Conservation (phyloP, 352 stramenopile species). For the Globisporangium spinosum region DNA sequence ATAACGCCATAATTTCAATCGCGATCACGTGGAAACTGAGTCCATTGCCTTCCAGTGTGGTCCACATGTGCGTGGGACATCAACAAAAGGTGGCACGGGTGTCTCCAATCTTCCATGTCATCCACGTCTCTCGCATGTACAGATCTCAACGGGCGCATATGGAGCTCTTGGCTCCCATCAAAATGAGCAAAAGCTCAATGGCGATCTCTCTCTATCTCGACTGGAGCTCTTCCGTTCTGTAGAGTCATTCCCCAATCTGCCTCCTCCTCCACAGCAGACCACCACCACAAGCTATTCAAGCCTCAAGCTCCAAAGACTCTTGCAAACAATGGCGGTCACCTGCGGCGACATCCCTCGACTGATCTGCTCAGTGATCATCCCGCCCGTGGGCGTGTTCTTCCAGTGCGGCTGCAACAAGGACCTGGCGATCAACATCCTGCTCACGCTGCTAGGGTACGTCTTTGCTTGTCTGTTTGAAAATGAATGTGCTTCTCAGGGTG, state of each 20-base stretch:
- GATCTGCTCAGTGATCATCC: conserved; percentile 66
- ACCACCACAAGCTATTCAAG: not conserved
- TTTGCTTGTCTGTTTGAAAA: not conserved
- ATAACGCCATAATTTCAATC: not conserved
- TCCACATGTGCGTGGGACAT: not conserved
- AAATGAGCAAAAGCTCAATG: not conserved
- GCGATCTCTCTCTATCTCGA: not conserved
- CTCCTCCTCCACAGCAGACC: not conserved
- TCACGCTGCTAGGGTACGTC: conserved; percentile 54
- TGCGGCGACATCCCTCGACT: conserved; percentile 65
- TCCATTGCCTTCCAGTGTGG: no score
- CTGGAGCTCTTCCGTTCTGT: not conserved
- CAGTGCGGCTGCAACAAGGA: conserved; percentile 35
- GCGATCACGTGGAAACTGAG: not conserved
- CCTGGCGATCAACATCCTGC: conserved; percentile 64
- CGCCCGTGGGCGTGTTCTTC: conserved; percentile 38
- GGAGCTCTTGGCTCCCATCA: not conserved
- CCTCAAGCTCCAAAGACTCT: not conserved
- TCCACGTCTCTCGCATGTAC: not conserved
- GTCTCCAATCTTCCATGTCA: not conserved
- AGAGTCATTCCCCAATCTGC: conserved; percentile 6
- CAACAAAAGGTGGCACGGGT: not conserved
- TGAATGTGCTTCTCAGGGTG: not conserved
- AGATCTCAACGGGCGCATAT: no score
- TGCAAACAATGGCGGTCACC: conserved; percentile 45